Evolutionary conservation across 495 filamentous ascomycete genomes (phyloP), one percentile per base, ranked within the genome.

Genomic region (Neurospora sp.): DNA sequence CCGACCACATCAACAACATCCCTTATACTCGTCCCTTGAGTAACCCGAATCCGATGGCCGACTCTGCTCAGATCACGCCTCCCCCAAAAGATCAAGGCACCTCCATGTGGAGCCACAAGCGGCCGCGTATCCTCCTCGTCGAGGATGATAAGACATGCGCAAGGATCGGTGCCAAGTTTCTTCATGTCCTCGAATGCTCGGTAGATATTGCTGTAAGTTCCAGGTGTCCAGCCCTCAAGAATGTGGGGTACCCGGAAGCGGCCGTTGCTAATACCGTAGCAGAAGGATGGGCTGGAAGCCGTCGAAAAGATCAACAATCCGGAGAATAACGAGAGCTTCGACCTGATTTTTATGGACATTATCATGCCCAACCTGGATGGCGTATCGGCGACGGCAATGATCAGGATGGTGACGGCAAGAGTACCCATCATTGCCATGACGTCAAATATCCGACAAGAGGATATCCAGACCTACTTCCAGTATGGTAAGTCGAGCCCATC

Each of bases 391-490:
- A 97, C 94, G 69, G 92, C 94, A 78, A 89, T 97, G 73, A 97
- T 99, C 75, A 91, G 96, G 72, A 93, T 97, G 80, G 92, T 94
- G 76, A 90, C 95, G 75, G 87, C 85, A 35, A 86, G 89, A 27
- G 94, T 93, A 20, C 96, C 96, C 16, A 96, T 98, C 77, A 93
- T 99, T 74, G 96, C 96, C 70, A 98, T 99, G 96, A 98, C 96
- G 37, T 97, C 96, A 23, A 99, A 98, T 77, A 98, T 98, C 74
- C 90, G 96, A 59, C 94, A 93, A 74, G 95, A 98, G 78, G 96
- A 99, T 81, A 97, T 99, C 72, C 91, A 94, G 75, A 94, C 95
- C 83, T 99, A 99, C 79, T 98, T 98, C 84, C 90, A 94, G 75
- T 94, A 96, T 84, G 96, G 96, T 98, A 86, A 84, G 91, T 78